A percentile compares a stretch with the other conserved stretches of the same genome.
These are phyloP conservation scores for Neopestalotiopsis rosae DNA, from an alignment of 2,329 filamentous ascomycete genomes.

Conservation along the genomic window DNA sequence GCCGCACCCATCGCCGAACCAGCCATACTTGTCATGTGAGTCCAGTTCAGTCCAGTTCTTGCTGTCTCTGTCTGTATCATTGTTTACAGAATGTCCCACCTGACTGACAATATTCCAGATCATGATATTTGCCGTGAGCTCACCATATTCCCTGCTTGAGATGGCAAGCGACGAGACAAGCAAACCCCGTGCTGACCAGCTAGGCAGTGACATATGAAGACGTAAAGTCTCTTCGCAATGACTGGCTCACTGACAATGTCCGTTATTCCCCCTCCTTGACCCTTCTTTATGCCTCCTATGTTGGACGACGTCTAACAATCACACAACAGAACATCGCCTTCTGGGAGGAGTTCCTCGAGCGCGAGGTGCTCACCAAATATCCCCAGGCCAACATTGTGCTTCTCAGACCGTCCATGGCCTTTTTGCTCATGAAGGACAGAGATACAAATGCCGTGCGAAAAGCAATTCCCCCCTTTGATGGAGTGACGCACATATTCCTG, in stretches of 20 bases:
- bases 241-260: conserved; percentile 98
- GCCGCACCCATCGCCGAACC: conserved; percentile 41
- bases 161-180: not conserved
- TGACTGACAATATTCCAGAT: conserved; percentile 30
- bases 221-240: conserved; percentile 83
- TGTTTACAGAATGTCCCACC: not conserved
- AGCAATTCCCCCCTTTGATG: conserved; percentile 80
- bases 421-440: conserved; percentile 81
- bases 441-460: conserved; percentile 61
- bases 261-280: conserved; percentile 35
- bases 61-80: not conserved
- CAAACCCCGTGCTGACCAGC: conserved; percentile 2
- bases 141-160: not conserved
- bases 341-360: conserved; percentile 97
- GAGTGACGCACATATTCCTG: conserved; percentile 90
- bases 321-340: conserved; percentile 81
- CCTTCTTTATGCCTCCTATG: not conserved
- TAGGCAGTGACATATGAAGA: conserved; percentile 84
- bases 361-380: conserved; percentile 80
- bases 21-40: conserved; percentile 53
- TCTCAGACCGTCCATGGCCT: conserved; percentile 90
- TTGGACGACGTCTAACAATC: not conserved
- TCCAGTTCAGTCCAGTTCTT: conserved; percentile 18
- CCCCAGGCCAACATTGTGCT: conserved; percentile 87
- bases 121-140: conserved; percentile 43